Percentiles rank a stretch among this genome's conserved stretches.
Evolutionary conservation across 129 eudicot genomes (phyloP).

Genomic region (Helichrysum umbraculigerum): DNA sequence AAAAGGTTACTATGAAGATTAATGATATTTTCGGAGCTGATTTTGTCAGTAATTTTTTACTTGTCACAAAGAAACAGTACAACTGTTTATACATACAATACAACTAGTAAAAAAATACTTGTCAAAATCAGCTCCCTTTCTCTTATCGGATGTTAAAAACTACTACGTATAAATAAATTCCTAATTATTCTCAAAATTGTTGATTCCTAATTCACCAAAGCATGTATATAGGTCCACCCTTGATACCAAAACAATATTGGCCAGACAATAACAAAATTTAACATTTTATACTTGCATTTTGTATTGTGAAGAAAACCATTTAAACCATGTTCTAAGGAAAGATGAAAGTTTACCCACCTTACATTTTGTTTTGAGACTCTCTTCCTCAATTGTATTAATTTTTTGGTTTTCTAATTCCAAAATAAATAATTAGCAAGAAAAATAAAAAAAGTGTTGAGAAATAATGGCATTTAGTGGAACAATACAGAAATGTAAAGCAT

Average conservation of each 20-base stretch:
- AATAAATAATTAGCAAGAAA: not conserved
- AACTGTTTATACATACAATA: too few species aligned
- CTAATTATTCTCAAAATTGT: conserved; percentile 28
- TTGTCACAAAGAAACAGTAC: too few species aligned
- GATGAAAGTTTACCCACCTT: not conserved
- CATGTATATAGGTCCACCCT: conserved; percentile 40
- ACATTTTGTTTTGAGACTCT: conserved; percentile 5
- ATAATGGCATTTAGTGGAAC: conserved; percentile 79
- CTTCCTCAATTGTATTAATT: conserved; percentile 14
- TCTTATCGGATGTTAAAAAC: not conserved
- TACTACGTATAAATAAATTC: too few species aligned
- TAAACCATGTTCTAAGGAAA: conserved; percentile 1
- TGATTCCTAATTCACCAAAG: conserved; percentile 30
- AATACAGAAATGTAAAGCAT: conserved; percentile 75
- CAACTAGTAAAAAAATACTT: too few species aligned
- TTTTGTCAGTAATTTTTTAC: too few species aligned
- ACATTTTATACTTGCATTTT: not conserved
- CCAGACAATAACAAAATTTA: conserved; percentile 22
- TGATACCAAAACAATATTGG: conserved; percentile 21
- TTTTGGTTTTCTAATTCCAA: not conserved
- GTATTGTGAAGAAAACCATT: not conserved
- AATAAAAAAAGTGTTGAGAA: not conserved
- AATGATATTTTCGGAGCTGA: not conserved
- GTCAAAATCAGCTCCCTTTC: too few species aligned
- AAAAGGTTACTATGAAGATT: too few species aligned